Evolutionary conservation across 2,329 filamentous ascomycete genomes (phyloP).

Genomic region (Massarina eburnea): DNA sequence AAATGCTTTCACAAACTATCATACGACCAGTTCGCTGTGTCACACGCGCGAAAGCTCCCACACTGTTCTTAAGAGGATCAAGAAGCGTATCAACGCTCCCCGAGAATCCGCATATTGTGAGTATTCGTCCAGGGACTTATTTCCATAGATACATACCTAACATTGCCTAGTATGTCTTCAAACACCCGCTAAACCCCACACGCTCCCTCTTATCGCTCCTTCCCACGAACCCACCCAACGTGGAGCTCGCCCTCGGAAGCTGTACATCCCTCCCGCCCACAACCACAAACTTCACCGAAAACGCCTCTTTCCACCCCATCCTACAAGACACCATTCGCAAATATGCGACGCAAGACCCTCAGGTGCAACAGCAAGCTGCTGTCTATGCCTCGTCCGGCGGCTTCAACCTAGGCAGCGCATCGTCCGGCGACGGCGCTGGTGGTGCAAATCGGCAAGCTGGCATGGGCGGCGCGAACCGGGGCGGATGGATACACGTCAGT

Average conservation of each 20-base stretch:
- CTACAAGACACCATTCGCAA: slow-evolving; percentile 58
- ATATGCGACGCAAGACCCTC: slow-evolving; percentile 58
- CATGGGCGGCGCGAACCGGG: slow-evolving; percentile 58
- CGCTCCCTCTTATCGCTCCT: slow-evolving; percentile 59
- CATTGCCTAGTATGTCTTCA: slow-evolving; percentile 51
- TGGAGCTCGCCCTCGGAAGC: slow-evolving; percentile 57
- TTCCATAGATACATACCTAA: slow-evolving; percentile 3
- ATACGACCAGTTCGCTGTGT: slow-evolving; percentile 21
- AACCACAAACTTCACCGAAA: slow-evolving; percentile 58
- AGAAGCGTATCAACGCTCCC: slow-evolving; percentile 44
- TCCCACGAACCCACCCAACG: slow-evolving; percentile 55
- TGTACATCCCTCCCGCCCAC: slow-evolving; percentile 58
- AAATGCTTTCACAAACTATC: slow-evolving; percentile 24
- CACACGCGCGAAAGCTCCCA: slow-evolving; percentile 12
- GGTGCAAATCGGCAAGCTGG: slow-evolving; percentile 62
- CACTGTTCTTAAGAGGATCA: slow-evolving; percentile 24
- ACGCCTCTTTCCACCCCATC: slow-evolving; percentile 57
- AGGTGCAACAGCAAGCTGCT: slow-evolving; percentile 59
- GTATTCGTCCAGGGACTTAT: background rate
- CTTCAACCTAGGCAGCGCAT: slow-evolving; percentile 48
- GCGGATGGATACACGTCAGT: slow-evolving; percentile 65
- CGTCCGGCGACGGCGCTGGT: slow-evolving; percentile 51
- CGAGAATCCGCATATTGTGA: slow-evolving; percentile 47
- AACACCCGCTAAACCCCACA: slow-evolving; percentile 42
- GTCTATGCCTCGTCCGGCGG: slow-evolving; percentile 62